These are phyloP conservation scores for Penicillium sp. DNA, from an alignment of 2,329 filamentous ascomycete species.

Conservation along the genomic window DNA sequence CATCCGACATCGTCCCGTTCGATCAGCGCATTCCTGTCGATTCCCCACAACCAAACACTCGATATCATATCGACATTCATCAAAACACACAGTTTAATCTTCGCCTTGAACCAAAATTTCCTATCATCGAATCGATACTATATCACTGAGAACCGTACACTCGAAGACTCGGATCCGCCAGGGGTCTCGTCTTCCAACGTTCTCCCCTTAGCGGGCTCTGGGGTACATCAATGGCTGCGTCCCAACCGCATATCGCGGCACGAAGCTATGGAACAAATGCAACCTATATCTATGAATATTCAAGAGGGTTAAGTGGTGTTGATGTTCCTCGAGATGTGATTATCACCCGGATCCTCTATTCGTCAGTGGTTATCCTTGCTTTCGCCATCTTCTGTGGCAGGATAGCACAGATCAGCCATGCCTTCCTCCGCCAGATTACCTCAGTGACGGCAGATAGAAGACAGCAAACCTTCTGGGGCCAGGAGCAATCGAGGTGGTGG, in stretches of 20 bases:
- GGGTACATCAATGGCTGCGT: constrained; percentile 34
- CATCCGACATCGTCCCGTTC: background rate
- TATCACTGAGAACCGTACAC: background rate
- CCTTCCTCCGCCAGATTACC: constrained; percentile 50
- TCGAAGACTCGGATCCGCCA: background rate
- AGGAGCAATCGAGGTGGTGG: constrained; percentile 48
- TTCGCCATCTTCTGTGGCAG: constrained; percentile 46
- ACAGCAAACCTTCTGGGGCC: constrained; percentile 52
- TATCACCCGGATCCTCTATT: constrained; percentile 45
- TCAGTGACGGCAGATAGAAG: constrained; percentile 40
- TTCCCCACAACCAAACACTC: constrained; percentile 8
- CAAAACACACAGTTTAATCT: background rate
- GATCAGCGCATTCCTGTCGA: constrained; percentile 21
- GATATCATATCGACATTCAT: background rate
- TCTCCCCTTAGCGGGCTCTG: constrained; percentile 10
- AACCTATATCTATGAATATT: constrained; percentile 48
- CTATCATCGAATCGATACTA: background rate
- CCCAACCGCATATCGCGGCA: constrained; percentile 26
- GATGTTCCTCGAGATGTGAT: constrained; percentile 45
- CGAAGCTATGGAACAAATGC: constrained; percentile 37
- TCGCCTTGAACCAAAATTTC: background rate
- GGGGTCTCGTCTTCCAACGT: background rate
- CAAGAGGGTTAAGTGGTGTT: constrained; percentile 44
- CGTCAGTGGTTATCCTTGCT: constrained; percentile 38
- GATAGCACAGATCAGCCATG: constrained; percentile 48